Conservation (phyloP, 2,329 filamentous ascomycete species). For the Rhynchosporium graminicola region DNA sequence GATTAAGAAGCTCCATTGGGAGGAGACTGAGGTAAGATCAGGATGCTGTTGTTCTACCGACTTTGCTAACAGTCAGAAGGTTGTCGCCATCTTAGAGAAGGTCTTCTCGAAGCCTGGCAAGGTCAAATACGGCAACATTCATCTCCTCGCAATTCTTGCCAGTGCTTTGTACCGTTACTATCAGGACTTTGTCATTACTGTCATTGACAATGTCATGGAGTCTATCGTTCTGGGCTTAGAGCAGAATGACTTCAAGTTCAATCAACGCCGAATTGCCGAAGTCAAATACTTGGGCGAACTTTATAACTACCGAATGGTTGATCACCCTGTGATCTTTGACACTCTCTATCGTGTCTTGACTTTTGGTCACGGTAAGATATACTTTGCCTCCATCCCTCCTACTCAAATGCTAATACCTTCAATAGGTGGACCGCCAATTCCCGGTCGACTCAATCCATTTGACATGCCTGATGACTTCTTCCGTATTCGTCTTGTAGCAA, state of each 20-base stretch:
- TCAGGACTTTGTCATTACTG: conserved; percentile 83
- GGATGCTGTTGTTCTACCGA: conserved; percentile 16
- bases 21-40: conserved; percentile 73
- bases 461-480: conserved; percentile 96
- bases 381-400: conserved; percentile 43
- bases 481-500: conserved; percentile 86
- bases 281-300: conserved; percentile 95
- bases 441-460: conserved; percentile 73
- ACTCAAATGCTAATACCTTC: conserved; percentile 15
- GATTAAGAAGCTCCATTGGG: conserved; percentile 95
- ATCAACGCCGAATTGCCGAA: conserved; percentile 90
- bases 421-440: conserved; percentile 74
- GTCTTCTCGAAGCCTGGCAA: conserved; percentile 96
- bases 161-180: conserved; percentile 91
- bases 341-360: conserved; percentile 92
- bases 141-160: conserved; percentile 86
- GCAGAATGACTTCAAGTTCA: conserved; percentile 96
- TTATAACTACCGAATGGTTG: conserved; percentile 96
- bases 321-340: conserved; percentile 94
- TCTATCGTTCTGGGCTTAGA: conserved; percentile 86
- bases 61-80: conserved; percentile 27
- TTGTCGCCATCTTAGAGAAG: conserved; percentile 59
- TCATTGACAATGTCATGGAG: conserved; percentile 90
- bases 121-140: conserved; percentile 96
- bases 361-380: conserved; percentile 68